Evolutionary conservation across 805 yeast genomes (phyloP).

Genomic region (Pichia membranifaciens): DNA sequence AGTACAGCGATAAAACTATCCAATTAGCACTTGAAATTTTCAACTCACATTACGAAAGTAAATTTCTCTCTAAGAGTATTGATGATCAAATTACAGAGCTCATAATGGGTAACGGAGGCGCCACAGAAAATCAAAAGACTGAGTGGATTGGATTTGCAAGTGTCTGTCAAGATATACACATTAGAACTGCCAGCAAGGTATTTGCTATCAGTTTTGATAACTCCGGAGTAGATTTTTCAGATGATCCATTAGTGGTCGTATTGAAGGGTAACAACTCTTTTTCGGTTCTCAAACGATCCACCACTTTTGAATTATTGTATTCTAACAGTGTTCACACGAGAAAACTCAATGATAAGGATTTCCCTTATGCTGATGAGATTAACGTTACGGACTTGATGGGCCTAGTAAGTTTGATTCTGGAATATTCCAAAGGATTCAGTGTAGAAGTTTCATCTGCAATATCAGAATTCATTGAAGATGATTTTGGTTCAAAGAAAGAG

Average conservation of each 20-base stretch:
- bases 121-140: not conserved
- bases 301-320: conserved; percentile 31
- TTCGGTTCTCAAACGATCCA: conserved; percentile 31
- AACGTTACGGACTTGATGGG: conserved; percentile 9
- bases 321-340: conserved; percentile 20
- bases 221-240: conserved; percentile 11
- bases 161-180: conserved; percentile 60
- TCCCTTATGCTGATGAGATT: conserved; percentile 4
- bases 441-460: conserved; percentile 34
- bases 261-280: conserved; percentile 31
- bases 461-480: conserved; percentile 23
- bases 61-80: conserved; percentile 6
- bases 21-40: conserved; percentile 15
- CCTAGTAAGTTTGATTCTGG: conserved; percentile 6
- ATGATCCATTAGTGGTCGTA: conserved; percentile 24
- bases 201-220: conserved; percentile 36
- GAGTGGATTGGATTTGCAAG: conserved; percentile 52
- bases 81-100: not conserved
- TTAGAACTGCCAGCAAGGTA: conserved; percentile 49
- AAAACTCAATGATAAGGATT: not conserved
- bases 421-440: conserved; percentile 30
- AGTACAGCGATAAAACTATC: conserved; percentile 45
- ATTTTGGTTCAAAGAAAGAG: conserved; percentile 27
- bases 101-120: conserved; percentile 1
- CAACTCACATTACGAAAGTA: conserved; percentile 6